These are phyloP conservation scores for Phragmites australis DNA, from an alignment of 176 grass and related monocot genomes.

Conservation along the genomic window DNA sequence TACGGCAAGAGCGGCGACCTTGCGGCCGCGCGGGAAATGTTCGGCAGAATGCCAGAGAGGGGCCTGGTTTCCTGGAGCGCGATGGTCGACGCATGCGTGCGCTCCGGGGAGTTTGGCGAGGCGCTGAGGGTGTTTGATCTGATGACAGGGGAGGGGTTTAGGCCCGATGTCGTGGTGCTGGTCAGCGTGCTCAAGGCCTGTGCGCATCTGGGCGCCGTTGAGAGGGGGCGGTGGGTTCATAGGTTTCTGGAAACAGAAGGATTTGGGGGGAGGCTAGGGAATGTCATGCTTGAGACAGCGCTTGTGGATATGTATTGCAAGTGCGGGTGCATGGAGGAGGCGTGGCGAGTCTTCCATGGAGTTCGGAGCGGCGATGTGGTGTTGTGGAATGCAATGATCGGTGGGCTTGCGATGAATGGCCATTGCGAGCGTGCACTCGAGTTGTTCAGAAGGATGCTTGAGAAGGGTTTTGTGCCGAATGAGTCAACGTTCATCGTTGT, in stretches of 20 bases:
- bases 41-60: slow-evolving; percentile 58
- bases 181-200: slow-evolving; percentile 65
- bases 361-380: slow-evolving; percentile 45
- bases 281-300: slow-evolving; percentile 51
- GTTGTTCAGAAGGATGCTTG: slow-evolving; percentile 49
- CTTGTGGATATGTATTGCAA: slow-evolving; percentile 77
- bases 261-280: slow-evolving; percentile 17
- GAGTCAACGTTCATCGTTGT: slow-evolving; percentile 53
- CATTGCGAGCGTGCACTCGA: slow-evolving; percentile 33
- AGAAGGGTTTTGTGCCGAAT: slow-evolving; percentile 43
- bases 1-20: slow-evolving; percentile 52
- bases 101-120: slow-evolving; percentile 29
- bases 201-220: slow-evolving; percentile 43
- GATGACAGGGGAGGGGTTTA: slow-evolving; percentile 42
- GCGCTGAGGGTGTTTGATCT: slow-evolving; percentile 51
- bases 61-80: slow-evolving; percentile 58
- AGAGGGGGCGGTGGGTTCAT: slow-evolving; percentile 55
- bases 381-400: slow-evolving; percentile 67
- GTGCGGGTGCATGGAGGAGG: slow-evolving; percentile 61
- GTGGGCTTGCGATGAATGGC: slow-evolving; percentile 63
- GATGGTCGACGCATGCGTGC: slow-evolving; percentile 54
- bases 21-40: slow-evolving; percentile 35
- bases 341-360: slow-evolving; percentile 38
- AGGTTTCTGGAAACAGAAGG: slow-evolving; percentile 25
- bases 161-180: slow-evolving; percentile 48